Conservation (phyloP, 2,329 filamentous ascomycete genomes). For the Metarhizium guizhouense region DNA sequence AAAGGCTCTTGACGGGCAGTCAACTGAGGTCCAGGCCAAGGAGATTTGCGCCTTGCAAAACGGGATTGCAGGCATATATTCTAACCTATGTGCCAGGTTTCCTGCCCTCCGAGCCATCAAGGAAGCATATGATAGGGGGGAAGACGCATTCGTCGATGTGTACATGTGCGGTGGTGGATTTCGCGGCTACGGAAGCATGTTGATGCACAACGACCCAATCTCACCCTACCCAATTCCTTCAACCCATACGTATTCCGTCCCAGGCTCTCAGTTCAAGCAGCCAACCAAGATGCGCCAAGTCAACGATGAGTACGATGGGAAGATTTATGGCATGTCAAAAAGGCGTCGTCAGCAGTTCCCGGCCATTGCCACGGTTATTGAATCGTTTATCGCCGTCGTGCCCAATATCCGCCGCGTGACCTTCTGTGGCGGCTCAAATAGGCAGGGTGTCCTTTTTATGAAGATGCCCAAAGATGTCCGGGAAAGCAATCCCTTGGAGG, state of each 20-base stretch:
- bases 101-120: conserved; percentile 35
- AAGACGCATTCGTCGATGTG: conserved; percentile 48
- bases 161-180: conserved; percentile 89
- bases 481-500: conserved; percentile 53
- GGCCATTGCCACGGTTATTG: conserved; percentile 73
- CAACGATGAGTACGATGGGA: conserved; percentile 40
- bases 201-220: conserved; percentile 69
- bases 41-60: conserved; percentile 46
- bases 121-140: conserved; percentile 24
- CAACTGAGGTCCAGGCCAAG: conserved; percentile 30
- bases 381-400: conserved; percentile 60
- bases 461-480: conserved; percentile 51
- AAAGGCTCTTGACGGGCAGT: conserved; percentile 33
- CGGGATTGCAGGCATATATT: conserved; percentile 53
- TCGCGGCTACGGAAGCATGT: conserved; percentile 79
- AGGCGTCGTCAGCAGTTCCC: conserved; percentile 73
- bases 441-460: conserved; percentile 74
- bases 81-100: conserved; percentile 38
- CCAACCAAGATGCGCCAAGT: conserved; percentile 40
- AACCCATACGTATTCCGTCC: conserved; percentile 68
- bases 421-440: conserved; percentile 82
- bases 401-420: conserved; percentile 64
- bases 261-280: conserved; percentile 49
- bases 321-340: conserved; percentile 71
- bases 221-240: conserved; percentile 75